phyloP scores from a whole-genome alignment of 1,139 yeast genomes.

The Sugiyamaella xylanicola region DNA sequence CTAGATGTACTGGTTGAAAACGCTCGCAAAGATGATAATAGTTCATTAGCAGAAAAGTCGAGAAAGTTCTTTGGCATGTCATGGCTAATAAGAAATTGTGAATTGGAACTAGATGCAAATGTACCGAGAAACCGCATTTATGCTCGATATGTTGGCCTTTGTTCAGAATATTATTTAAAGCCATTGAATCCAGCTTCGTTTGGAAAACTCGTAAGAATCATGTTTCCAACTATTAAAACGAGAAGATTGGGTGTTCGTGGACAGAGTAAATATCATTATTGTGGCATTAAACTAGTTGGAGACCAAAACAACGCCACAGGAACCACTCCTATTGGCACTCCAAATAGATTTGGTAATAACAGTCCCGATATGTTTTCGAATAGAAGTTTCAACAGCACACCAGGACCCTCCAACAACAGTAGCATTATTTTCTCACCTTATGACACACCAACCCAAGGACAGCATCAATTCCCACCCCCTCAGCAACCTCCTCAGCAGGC shows the following conservation, averaged over 20 bases:
- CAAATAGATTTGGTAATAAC: constrained; percentile 29
- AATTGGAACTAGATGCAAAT: constrained; percentile 63
- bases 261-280: constrained; percentile 86
- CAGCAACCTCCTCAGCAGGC: background rate
- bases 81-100: constrained; percentile 75
- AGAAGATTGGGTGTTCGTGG: constrained; percentile 88
- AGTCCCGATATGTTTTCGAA: constrained; percentile 29
- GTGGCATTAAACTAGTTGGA: constrained; percentile 71
- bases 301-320: constrained; percentile 44
- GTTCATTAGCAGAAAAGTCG: constrained; percentile 56
- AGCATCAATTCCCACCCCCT: constrained; percentile 8
- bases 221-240: constrained; percentile 76
- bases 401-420: background rate
- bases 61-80: constrained; percentile 81
- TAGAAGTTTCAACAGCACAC: constrained; percentile 10
- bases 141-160: constrained; percentile 73
- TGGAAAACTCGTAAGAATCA: constrained; percentile 75
- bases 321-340: constrained; percentile 38
- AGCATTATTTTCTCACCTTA: constrained; percentile 14
- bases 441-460: constrained; percentile 13
- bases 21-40: constrained; percentile 51
- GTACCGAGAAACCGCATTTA: constrained; percentile 84
- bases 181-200: constrained; percentile 87
- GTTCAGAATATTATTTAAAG: constrained; percentile 64
- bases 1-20: constrained; percentile 55